These are phyloP conservation scores for Acacia melanoxylon DNA, from an alignment of 306 rosid genomes.

Conservation along the genomic window DNA sequence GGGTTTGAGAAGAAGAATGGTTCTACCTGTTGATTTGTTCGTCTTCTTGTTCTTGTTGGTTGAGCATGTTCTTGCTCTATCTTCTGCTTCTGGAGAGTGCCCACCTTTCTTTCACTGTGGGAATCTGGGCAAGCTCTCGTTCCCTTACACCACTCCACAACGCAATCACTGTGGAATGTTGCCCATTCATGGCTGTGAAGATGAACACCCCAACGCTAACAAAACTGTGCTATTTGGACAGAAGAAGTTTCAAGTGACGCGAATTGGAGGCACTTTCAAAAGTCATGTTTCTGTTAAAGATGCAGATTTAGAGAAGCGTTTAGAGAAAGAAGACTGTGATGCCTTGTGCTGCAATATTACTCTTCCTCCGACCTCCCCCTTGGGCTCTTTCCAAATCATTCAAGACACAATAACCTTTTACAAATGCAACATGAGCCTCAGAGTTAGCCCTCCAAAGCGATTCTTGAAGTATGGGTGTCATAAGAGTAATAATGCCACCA, in stretches of 20 bases:
- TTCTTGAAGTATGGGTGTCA: background rate
- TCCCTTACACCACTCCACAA: slow-evolving; percentile 24
- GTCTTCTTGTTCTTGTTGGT: background rate
- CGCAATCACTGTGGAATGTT: slow-evolving; percentile 27
- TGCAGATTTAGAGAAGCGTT: background rate
- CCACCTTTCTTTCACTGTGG: slow-evolving; percentile 33
- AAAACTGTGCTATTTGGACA: slow-evolving; percentile 21
- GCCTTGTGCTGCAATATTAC: background rate
- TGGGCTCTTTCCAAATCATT: background rate
- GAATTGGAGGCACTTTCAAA: background rate
- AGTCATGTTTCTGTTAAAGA: background rate
- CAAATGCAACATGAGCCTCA: slow-evolving; percentile 27
- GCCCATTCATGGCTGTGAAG: slow-evolving; percentile 26
- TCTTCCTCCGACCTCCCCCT: slow-evolving; percentile 21
- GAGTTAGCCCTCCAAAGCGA: background rate
- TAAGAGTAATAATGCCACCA: background rate
- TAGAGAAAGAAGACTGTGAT: background rate
- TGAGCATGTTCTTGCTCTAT: background rate
- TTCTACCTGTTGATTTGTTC: background rate
- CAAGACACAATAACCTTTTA: background rate
- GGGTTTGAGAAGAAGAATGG: background rate
- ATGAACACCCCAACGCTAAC: background rate
- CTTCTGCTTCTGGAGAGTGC: background rate
- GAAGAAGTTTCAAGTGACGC: background rate
- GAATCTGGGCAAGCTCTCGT: background rate